Conservation (phyloP, 164 flowering plant species). For the Stephania cephalantha region DNA sequence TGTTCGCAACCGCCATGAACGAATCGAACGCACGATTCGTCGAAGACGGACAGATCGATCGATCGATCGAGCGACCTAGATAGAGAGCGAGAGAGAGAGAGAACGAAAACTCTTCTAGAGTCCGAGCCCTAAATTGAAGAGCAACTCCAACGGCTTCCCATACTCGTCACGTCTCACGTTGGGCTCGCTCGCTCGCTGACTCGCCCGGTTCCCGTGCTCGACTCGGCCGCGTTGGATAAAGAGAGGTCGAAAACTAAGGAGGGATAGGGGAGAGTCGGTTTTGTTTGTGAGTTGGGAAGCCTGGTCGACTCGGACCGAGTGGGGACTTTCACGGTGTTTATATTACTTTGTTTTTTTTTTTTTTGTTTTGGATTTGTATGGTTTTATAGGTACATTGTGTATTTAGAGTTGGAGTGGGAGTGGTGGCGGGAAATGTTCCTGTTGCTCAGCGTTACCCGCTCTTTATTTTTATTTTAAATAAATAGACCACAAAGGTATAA, state of each 20-base stretch:
- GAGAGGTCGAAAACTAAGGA: too few species aligned
- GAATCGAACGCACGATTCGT: background rate
- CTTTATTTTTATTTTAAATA: background rate
- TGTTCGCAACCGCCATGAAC: conserved; percentile 10
- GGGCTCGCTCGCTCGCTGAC: background rate
- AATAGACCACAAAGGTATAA: too few species aligned
- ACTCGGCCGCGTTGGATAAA: background rate
- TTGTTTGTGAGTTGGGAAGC: background rate
- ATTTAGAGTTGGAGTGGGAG: background rate
- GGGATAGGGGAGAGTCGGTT: background rate
- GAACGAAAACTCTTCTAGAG: background rate
- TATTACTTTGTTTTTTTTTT: background rate
- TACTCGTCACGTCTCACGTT: background rate
- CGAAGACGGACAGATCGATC: background rate
- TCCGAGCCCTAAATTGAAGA: background rate
- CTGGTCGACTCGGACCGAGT: background rate
- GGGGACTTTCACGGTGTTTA: background rate
- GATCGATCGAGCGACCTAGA: background rate
- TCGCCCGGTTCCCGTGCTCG: background rate
- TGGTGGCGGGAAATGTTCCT: conserved; percentile 2
- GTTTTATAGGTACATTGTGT: background rate
- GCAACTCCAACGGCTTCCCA: background rate
- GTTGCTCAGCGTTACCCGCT: background rate
- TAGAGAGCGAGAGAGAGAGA: background rate
- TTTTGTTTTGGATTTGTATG: background rate